phyloP scores from a whole-genome alignment of 805 yeast genomes.

The Peterozyma xylosa region DNA sequence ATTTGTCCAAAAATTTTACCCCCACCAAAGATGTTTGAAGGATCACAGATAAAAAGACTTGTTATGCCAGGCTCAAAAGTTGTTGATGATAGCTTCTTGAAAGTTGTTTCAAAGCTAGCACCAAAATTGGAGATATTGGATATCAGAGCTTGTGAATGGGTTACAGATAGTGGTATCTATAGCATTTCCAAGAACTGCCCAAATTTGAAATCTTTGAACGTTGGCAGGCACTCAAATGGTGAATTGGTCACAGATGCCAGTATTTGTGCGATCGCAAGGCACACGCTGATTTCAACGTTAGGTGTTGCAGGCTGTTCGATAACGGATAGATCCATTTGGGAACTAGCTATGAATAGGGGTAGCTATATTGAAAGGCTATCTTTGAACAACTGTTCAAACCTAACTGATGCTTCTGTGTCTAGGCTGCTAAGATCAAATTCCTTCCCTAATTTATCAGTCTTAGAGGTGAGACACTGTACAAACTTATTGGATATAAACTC shows the following conservation, averaged over 20 bases:
- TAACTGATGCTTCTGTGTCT: slow-evolving; percentile 22
- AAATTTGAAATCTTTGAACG: slow-evolving; percentile 51
- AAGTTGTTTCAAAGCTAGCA: slow-evolving; percentile 42
- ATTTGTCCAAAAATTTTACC: slow-evolving; percentile 75
- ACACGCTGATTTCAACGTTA: slow-evolving; percentile 56
- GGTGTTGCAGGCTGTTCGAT: slow-evolving; percentile 88
- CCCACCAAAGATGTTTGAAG: slow-evolving; percentile 34
- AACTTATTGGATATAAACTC: slow-evolving; percentile 54
- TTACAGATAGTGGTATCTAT: slow-evolving; percentile 70
- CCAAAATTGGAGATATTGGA: slow-evolving; percentile 61
- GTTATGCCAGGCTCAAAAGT: slow-evolving; percentile 66
- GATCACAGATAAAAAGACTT: slow-evolving; percentile 33
- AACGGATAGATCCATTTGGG: slow-evolving; percentile 76
- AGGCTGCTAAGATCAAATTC: slow-evolving; percentile 32
- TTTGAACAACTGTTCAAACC: slow-evolving; percentile 57
- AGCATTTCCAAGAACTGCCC: slow-evolving; percentile 58
- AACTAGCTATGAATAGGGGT: slow-evolving; percentile 47
- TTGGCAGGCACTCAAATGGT: slow-evolving; percentile 73
- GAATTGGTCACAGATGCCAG: slow-evolving; percentile 65
- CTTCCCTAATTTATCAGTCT: slow-evolving; percentile 56
- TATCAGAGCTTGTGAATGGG: slow-evolving; percentile 73
- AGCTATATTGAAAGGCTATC: slow-evolving; percentile 61
- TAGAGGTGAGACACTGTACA: slow-evolving; percentile 64
- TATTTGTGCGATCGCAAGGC: slow-evolving; percentile 45
- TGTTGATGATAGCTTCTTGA: slow-evolving; percentile 54